A percentile compares a stretch with the other conserved stretches of the same genome.
Evolutionary conservation across 129 eudicot species (phyloP).

Genomic region (Apium graveolens): DNA sequence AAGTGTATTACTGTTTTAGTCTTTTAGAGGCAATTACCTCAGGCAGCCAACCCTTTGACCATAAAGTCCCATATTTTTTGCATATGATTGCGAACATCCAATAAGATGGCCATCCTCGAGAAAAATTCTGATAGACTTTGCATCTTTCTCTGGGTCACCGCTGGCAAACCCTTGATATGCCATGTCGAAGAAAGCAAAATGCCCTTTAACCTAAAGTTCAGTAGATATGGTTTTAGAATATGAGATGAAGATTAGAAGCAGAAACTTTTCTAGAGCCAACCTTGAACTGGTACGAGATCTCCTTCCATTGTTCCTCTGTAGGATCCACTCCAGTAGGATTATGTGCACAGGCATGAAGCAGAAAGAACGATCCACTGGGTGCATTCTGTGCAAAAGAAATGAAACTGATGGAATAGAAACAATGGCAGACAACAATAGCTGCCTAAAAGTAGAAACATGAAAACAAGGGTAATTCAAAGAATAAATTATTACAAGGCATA

Average conservation of each 20-base stretch:
- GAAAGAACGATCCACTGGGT: constrained; percentile 86
- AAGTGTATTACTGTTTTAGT: background rate
- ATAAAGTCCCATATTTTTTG: constrained; percentile 98
- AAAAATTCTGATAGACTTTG: constrained; percentile 79
- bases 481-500: background rate
- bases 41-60: constrained; percentile 98
- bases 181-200: constrained; percentile 96
- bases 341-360: constrained; percentile 99
- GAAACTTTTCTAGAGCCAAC: constrained; percentile 16
- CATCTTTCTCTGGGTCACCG: constrained; percentile 95
- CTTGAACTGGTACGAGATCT: constrained; percentile 81
- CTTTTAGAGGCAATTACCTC: constrained; percentile 33
- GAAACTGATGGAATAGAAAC: background rate
- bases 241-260: background rate
- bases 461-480: background rate
- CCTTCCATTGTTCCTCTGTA: constrained; percentile 87
- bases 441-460: background rate
- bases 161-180: constrained; percentile 99
- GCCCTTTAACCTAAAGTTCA: constrained; percentile 75
- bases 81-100: constrained; percentile 90
- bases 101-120: constrained; percentile 87
- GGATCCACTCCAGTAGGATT: constrained; percentile 99
- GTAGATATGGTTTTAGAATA: constrained; percentile 7
- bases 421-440: constrained; percentile 2
- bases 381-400: constrained; percentile 54